Evolutionary conservation across 306 rosid species (phyloP).

Genomic region (Citrullus colocynthis): DNA sequence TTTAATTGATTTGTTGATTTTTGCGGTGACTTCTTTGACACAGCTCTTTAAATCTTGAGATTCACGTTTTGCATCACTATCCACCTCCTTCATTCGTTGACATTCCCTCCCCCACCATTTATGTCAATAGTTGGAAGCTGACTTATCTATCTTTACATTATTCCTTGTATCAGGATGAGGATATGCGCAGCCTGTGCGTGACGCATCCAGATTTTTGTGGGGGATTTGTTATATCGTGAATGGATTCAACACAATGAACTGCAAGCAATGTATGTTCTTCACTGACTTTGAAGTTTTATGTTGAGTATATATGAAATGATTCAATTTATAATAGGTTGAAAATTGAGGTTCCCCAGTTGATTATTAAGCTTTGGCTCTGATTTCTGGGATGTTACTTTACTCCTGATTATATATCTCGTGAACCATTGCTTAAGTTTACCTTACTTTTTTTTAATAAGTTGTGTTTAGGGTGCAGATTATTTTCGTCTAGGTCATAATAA

Average conservation of each 20-base stretch:
- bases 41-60: neutral
- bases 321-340: neutral
- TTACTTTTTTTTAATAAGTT: neutral
- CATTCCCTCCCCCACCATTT: constrained; percentile 6
- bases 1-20: neutral
- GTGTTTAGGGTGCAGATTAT: too few species aligned
- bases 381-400: neutral
- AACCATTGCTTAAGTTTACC: neutral
- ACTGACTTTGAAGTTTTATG: neutral
- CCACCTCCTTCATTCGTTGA: neutral
- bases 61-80: neutral
- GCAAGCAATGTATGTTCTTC: neutral
- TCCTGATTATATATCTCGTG: neutral
- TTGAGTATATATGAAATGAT: neutral
- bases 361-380: neutral
- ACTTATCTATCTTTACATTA: constrained; percentile 1
- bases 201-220: neutral
- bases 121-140: neutral
- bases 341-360: neutral
- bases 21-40: neutral
- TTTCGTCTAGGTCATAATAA: too few species aligned
- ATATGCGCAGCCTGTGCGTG: neutral
- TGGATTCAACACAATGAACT: neutral
- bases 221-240: neutral
- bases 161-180: constrained; percentile 10